Base-by-base conservation (phyloP, 129 eudicot species). In the Chrysanthemum seticuspe region DNA sequence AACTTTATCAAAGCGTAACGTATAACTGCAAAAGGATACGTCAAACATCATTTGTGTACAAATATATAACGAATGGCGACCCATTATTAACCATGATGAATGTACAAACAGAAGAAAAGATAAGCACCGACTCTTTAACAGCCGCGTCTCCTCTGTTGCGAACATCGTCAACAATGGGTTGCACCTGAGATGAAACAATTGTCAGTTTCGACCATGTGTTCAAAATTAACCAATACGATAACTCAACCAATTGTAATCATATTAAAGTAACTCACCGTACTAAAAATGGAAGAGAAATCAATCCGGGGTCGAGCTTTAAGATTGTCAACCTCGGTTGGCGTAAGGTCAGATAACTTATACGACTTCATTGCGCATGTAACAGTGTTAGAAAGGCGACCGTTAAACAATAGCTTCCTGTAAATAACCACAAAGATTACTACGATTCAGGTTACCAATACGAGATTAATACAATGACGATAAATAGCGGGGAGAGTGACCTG, bases 281-380 rank as follows among this genome's bases (percentile, higher is more conserved):
- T 76, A 74, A 95, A 95, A 68, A 95, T 90, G 74, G 99, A 95
- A 78, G 93, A 53, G 80, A 90, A 95, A 74, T 95, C 85, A 49
- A 95, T 90, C 12, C 99, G 89, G 45, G 99, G 99, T 15, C 99
- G 93, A 78, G 96, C 86, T 82, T 88, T 90, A 61, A 95, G 96
- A 71, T 73, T 78, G 76, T 87, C 85, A 76, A 93, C 91, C 90
- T 93, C 90, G 14, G 54, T 68, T 48, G 19, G 72, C 65, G 81
- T 61, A 59, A 93, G 96, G 18, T 93, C 97, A 13, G 96, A 85
- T 63, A 93, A 76, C 85, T 73, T 93, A 77, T 89, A 93, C 0
- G 98, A 87, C 80, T 89, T 93, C 98, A 93, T 89, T 31, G 98
- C 85, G 58, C 95, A 87, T 21, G 70, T 81, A 78, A 86, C 64